Base-by-base conservation (phyloP, 352 stramenopile genomes). In the Pythium chondricola region DNA sequence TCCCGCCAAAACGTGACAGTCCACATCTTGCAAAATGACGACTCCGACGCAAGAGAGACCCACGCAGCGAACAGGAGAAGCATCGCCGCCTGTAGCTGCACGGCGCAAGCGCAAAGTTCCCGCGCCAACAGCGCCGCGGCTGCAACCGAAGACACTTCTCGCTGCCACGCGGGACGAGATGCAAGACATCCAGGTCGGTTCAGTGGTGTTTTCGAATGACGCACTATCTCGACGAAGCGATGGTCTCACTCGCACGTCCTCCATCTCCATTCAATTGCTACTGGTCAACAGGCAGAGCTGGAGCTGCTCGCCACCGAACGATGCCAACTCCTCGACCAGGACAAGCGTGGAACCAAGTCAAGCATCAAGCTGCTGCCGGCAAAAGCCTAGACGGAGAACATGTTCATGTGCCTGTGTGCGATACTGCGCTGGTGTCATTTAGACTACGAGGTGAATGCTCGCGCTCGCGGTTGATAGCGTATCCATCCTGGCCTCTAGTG, bases 121-220 rank as follows among this genome's bases (percentile, higher is more conserved):
- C 11, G 50, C 56, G 16, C 42, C 44, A 10, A 74, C 69, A 2
- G 66, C 65, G 14, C 58, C 66, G n/a, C 70, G 57, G 30, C 49
- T 78, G 17, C 64, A 73, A 48, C 39, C 58, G 13, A 70, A 63
- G 47, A 62, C 53, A 35, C 62, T 81, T 39, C 67, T 67, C 22
- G 57, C 58, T 25, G 65, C 67, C 24, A 81, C 70, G 38, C 67
- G 65, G 21, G 65, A 78, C 36, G 70, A 81, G 20, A 41, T 81
- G 45, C 61, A 48, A 25, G 64, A 70, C 32, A 75, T 81, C 33
- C 64, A 78, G 67, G 65, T 69, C 13, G 11, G 53, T 22, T 14
- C 10, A 14, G 11, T 13, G 22, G 18, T 21, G 11, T 43, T n/a
- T n/a, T n/a, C n/a, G n/a, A n/a, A n/a, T n/a, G n/a, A n/a, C n/a